Evolutionary conservation across 169 alveolate genomes (phyloP).

Genomic region (Plasmodium ovale): DNA sequence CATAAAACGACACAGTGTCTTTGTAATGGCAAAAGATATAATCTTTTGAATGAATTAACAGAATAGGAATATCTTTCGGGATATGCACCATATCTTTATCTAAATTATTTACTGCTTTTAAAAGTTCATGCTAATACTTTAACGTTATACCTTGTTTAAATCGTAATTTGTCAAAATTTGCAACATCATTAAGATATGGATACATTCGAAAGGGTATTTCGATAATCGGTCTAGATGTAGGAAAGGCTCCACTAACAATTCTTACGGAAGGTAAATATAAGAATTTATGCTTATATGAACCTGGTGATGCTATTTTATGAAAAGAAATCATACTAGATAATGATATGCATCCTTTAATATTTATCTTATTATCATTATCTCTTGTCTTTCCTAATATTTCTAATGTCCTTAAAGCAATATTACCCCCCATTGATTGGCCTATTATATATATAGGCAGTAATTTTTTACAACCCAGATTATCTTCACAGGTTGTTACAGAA

Average conservation of each 20-base stretch:
- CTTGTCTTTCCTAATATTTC: constrained; percentile 6
- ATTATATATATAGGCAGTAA: background rate
- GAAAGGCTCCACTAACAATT: background rate
- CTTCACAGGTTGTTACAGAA: too few species aligned
- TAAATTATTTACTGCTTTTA: background rate
- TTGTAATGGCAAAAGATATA: background rate
- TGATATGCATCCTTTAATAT: constrained; percentile 16
- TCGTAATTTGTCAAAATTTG: background rate
- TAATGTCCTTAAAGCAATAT: constrained; percentile 10
- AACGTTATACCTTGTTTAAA: background rate
- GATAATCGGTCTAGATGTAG: background rate
- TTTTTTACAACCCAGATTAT: too few species aligned
- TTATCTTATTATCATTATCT: background rate
- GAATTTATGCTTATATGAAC: background rate
- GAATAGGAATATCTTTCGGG: background rate
- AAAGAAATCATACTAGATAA: constrained; percentile 11
- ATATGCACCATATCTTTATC: background rate
- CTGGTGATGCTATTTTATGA: background rate
- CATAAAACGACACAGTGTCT: background rate
- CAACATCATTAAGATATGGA: background rate
- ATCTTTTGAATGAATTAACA: background rate
- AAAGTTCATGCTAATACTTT: background rate
- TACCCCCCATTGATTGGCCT: constrained; percentile 27
- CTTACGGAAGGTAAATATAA: background rate
- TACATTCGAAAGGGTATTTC: background rate